These are phyloP conservation scores for Papiliotrema flavescens DNA, from an alignment of 1,284 basidiomycete species.

Conservation along the genomic window DNA sequence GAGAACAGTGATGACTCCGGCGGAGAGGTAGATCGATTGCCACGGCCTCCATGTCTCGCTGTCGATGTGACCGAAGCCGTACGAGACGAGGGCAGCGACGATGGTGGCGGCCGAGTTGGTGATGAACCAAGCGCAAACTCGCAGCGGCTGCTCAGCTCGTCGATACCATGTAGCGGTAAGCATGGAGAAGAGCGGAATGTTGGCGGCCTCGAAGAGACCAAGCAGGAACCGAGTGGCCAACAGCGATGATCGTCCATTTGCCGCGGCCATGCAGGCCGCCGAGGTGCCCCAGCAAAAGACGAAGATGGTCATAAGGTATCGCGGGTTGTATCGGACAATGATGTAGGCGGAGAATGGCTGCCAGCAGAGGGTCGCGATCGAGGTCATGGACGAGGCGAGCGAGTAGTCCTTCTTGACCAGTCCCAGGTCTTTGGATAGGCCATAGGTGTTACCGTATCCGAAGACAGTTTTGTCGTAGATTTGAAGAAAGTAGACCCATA, in stretches of 20 bases:
- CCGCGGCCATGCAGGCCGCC: slow-evolving; percentile 13
- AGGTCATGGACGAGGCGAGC: slow-evolving; percentile 16
- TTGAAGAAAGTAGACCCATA: slow-evolving; percentile 3
- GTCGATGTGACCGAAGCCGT: slow-evolving; percentile 13
- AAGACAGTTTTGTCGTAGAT: slow-evolving; percentile 9
- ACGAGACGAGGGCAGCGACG: slow-evolving; percentile 28
- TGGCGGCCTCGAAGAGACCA: slow-evolving; percentile 38
- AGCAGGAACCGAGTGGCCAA: slow-evolving; percentile 33
- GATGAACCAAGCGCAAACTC: slow-evolving; percentile 39
- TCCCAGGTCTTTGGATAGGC: slow-evolving; percentile 17
- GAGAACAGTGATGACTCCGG: slow-evolving; percentile 44
- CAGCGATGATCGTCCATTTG: slow-evolving; percentile 10
- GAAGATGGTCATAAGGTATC: slow-evolving; percentile 26
- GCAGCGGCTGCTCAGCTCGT: slow-evolving; percentile 34
- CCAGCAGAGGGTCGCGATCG: slow-evolving; percentile 23
- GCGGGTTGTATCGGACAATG: slow-evolving; percentile 29
- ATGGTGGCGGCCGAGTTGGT: slow-evolving; percentile 31
- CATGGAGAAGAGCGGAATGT: slow-evolving; percentile 25
- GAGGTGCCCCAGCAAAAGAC: slow-evolving; percentile 27
- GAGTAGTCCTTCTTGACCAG: slow-evolving; percentile 18
- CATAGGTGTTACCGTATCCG: slow-evolving; percentile 26
- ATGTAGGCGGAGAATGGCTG: slow-evolving; percentile 27
- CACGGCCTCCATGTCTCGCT: slow-evolving; percentile 1
- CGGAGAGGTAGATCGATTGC: slow-evolving; percentile 45
- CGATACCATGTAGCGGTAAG: slow-evolving; percentile 36